Base-by-base conservation (phyloP, 345 rosid genomes). In the Carallia pectinifolia region DNA sequence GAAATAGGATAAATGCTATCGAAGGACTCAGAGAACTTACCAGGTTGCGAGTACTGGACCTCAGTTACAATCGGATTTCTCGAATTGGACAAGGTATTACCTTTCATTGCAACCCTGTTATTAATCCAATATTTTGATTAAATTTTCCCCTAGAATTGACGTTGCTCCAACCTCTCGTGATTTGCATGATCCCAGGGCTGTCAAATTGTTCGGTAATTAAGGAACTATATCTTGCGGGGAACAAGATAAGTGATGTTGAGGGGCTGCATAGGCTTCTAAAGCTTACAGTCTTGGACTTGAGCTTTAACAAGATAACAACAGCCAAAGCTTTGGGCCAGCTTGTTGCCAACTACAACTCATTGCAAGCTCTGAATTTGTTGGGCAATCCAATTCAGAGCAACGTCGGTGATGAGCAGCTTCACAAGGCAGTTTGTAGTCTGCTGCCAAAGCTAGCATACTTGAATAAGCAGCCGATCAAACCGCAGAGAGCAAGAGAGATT, bases 301-400 rank as follows among this genome's bases (percentile, higher is more conserved):
- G 99, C 82, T 95, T 95, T 87, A 90, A 91, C 87, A 95, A 89
- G 92, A 89, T 95, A 69, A 84, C 96, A 6, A 91, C 99, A 53
- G 74, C 89, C 9, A 90, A 89, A 75, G 88, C 91, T 31, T 81
- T 95, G 9, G 96, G 97, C 5, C 99, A 92, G 87, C 92, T 95
- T 12, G 97, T 91, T 52, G 92, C 97, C 5, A 90, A 90, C 82
- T 94, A 90, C 88, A 82, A 84, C 77, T 80, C 99, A 17, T 73
- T 94, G 61, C 80, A 82, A 55, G 98, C 96, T 65, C 62, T 94
- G 39, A 94, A 90, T 76, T 84, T 94, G 18, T 66, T 91, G 50
- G 98, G 98, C 40, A 94, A 88, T 82, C 95, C 96, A 7, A 74
- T 91, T 36, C 97, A 86, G 73, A 89, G 71, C 83, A 91, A 91